Evolutionary conservation across 2,329 filamentous ascomycete genomes (phyloP).

Genomic region (Cordyceps cicadae): DNA sequence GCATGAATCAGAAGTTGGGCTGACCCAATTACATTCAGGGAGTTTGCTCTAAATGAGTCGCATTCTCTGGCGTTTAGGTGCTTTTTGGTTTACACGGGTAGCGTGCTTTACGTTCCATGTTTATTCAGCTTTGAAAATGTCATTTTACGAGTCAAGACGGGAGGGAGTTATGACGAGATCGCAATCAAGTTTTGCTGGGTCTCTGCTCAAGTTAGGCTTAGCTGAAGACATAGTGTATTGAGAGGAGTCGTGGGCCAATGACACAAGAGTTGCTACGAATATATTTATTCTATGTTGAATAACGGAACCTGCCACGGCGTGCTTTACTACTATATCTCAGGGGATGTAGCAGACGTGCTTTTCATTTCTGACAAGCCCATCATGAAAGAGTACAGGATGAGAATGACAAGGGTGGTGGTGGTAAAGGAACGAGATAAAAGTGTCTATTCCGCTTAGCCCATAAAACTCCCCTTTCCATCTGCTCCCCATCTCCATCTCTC

Average conservation of each 20-base stretch:
- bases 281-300: background rate
- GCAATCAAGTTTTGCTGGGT: background rate
- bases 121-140: background rate
- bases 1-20: conserved; percentile 31
- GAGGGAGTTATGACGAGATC: background rate
- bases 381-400: no score
- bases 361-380: background rate
- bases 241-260: background rate
- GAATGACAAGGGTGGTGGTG: no score
- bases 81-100: background rate
- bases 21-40: background rate
- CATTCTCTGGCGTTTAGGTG: background rate
- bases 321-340: background rate
- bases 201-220: background rate
- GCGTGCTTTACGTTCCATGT: conserved; percentile 2
- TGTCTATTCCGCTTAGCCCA: no score
- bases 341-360: background rate
- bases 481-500: no score
- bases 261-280: background rate
- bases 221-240: background rate
- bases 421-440: no score
- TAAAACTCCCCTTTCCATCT: no score
- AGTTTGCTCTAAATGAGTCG: background rate
- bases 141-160: background rate
- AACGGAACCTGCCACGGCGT: no score